phyloP scores from a whole-genome alignment of 2,329 filamentous ascomycete species.

The Mariannaea elegans region DNA sequence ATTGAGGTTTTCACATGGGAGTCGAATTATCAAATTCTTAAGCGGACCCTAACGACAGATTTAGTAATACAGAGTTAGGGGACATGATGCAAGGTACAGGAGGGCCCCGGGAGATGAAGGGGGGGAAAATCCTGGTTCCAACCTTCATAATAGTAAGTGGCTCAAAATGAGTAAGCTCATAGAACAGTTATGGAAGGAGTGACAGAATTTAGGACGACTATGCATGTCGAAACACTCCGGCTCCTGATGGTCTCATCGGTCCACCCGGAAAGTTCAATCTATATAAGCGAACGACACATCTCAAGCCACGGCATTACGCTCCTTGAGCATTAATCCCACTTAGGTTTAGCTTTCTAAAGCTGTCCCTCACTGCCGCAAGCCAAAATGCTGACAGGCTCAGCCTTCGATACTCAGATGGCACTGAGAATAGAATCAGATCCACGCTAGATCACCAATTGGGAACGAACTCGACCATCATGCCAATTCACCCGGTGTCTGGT shows the following conservation, averaged over 20 bases:
- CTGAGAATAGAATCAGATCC: background rate
- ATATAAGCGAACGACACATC: background rate
- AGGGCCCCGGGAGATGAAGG: no score
- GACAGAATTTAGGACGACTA: background rate
- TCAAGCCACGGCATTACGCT: background rate
- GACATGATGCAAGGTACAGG: background rate
- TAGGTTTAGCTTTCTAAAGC: background rate
- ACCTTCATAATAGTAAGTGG: no score
- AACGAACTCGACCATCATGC: background rate
- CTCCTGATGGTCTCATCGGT: background rate
- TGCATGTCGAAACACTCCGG: background rate
- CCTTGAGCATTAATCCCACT: background rate
- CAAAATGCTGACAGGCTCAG: background rate
- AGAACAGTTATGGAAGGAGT: no score
- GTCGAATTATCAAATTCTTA: background rate
- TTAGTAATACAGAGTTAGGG: background rate
- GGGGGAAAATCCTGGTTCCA: no score
- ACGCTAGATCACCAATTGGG: background rate
- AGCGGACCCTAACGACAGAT: background rate
- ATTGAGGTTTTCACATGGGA: background rate
- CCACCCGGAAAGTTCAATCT: background rate
- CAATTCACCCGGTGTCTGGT: background rate
- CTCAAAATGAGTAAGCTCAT: no score
- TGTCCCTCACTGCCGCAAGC: background rate
- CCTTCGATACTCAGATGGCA: background rate